Base-by-base conservation (phyloP, 805 yeast species). In the Candida succiphila region DNA sequence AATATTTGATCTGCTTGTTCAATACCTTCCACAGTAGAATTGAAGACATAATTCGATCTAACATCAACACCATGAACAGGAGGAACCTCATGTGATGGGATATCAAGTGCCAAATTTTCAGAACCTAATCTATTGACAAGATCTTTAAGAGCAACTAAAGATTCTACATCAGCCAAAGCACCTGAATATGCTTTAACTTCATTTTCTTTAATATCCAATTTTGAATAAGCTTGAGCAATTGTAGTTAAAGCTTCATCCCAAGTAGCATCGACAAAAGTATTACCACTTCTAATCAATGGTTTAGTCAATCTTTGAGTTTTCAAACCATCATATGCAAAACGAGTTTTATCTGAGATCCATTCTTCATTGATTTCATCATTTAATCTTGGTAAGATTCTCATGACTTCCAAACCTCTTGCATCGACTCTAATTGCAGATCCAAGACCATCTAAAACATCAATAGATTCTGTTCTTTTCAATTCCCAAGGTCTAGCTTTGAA, bases 401-500 rank as follows among this genome's bases (percentile, higher is more conserved):
- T 76, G 30, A 84, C 92, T 57, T 82, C 88, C 49, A 78, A 71
- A 46, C 94, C 95, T 59, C 92, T 72, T 34, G 89, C 74, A 57
- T 84, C 95, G 34, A 84, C 86, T 54, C 95, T 71, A 43, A 84
- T 72, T 50, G 77, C 81, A 28, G 89, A 78, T 18, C 95, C 95
- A 25, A 84, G 54, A 17, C 77, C 95, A 58, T 84, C 95, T 63
- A 76, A 58, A 12, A 84, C 92, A 56, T 84, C 95, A 46, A 84
- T 71, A 33, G 89, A 69, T 59, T 84, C 95, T 31, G 94, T 83
- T 66, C 83, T 76, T 65, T 83, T 84, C 55, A 85, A 71, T 61
- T 84, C 95, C 95, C 95, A 84, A 21, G 95, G 94, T 54, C 95
- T 73, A 13, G 94, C 94, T 53, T 75, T 77, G 69, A 84, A 84